phyloP scores from a whole-genome alignment of 257 asterid species.

The Dorcoceras hygrometricum region DNA sequence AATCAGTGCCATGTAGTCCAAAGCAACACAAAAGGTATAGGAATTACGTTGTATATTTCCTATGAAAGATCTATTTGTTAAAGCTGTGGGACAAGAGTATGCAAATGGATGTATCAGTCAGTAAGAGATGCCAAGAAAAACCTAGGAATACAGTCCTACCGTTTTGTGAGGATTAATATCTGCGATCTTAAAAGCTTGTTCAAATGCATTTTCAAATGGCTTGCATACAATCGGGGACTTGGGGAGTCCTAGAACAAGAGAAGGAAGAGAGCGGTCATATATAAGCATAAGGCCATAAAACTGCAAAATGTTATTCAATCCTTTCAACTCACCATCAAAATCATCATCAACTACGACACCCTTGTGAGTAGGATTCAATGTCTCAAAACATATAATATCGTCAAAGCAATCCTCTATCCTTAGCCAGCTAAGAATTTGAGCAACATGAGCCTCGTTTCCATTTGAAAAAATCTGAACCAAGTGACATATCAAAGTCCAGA shows the following conservation, averaged over 20 bases:
- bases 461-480: slow-evolving; percentile 79
- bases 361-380: slow-evolving; percentile 54
- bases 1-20: not conserved
- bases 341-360: slow-evolving; percentile 24
- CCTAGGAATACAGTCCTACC: slow-evolving; percentile 33
- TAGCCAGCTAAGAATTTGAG: slow-evolving; percentile 60
- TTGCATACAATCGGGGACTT: slow-evolving; percentile 63
- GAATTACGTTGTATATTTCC: not conserved
- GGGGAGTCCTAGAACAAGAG: slow-evolving; percentile 34
- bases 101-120: not conserved
- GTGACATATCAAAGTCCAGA: slow-evolving; percentile 14
- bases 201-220: slow-evolving; percentile 66
- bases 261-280: slow-evolving; percentile 18
- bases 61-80: not conserved
- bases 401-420: slow-evolving; percentile 88
- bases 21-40: not conserved
- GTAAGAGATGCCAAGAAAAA: not conserved
- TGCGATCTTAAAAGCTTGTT: slow-evolving; percentile 61
- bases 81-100: not conserved
- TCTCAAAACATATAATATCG: slow-evolving; percentile 68
- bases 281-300: slow-evolving; percentile 2
- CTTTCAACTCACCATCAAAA: slow-evolving; percentile 41
- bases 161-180: slow-evolving; percentile 68
- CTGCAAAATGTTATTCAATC: not conserved
- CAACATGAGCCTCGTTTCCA: slow-evolving; percentile 91